A percentile compares a stretch with the other conserved stretches of the same genome.
These are phyloP conservation scores for Conringia planisiliqua DNA, from an alignment of 345 rosid species.

Conservation along the genomic window DNA sequence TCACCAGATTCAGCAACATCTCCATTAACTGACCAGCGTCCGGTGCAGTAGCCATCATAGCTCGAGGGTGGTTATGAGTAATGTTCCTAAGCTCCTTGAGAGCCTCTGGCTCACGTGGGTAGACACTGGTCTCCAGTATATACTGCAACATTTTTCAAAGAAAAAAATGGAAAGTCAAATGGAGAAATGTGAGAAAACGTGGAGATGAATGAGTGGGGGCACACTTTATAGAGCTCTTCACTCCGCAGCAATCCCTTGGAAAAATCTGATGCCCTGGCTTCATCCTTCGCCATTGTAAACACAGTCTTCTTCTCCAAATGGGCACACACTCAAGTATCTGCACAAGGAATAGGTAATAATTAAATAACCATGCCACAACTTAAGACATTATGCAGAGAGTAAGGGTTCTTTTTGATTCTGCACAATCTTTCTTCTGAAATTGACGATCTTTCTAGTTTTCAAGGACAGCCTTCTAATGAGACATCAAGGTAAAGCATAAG, in stretches of 20 bases:
- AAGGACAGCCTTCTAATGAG: not conserved
- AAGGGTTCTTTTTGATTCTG: not conserved
- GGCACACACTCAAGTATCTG: not conserved
- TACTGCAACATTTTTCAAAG: slow-evolving; percentile 40
- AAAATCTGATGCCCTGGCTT: not conserved
- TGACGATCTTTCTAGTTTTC: not conserved
- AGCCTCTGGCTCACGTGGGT: slow-evolving; percentile 59
- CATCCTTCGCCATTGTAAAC: slow-evolving; percentile 31
- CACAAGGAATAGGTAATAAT: not conserved
- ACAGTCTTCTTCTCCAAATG: not conserved
- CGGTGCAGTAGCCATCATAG: slow-evolving; percentile 55
- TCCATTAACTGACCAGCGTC: slow-evolving; percentile 70
- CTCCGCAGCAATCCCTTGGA: slow-evolving; percentile 47
- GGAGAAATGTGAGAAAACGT: not conserved
- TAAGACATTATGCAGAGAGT: not conserved
- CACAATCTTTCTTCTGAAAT: not conserved
- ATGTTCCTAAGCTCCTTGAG: slow-evolving; percentile 61
- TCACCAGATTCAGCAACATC: slow-evolving; percentile 50
- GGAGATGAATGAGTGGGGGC: not conserved
- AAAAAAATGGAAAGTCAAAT: not conserved
- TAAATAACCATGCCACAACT: not conserved
- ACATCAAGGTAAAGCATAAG: not conserved
- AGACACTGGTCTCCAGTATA: slow-evolving; percentile 61
- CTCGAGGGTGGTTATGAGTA: slow-evolving; percentile 52
- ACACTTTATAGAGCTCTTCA: slow-evolving; percentile 53